Base-by-base conservation (phyloP, 805 yeast genomes). In the Yamadazyma takamatsuzukensis region DNA sequence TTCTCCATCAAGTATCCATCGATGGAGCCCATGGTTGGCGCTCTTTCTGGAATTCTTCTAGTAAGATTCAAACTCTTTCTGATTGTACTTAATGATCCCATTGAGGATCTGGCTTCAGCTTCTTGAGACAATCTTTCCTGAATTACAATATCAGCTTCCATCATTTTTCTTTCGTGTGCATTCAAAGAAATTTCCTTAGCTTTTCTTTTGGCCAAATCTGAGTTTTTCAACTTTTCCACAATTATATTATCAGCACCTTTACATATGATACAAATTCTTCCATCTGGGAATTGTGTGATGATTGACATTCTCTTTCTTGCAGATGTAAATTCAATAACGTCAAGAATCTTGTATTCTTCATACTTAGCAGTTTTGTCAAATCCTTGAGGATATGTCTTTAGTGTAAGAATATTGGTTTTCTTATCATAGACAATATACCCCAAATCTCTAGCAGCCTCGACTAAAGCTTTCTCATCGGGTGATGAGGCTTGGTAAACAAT, bases 231-330 rank as follows among this genome's bases (percentile, higher is more conserved):
- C 37, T 84, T 72, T 32, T 89, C 95, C 32, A 89, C 54, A 30
- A 93, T 85, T 8, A 90, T 73, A 48, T 86, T 86, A 55, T 93
- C 98, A 2, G 99, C 98, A 34, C 98, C 99, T 59, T 93, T 93
- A 59, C 96, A 87, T 26, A 93, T 64, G 42, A 93, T 51, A 28
- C 90, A 76, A 15, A 88, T 71, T 37, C 83, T 71, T 5, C 76
- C 76, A 52, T 84, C 83, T 0, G 97, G 96, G 45, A 84, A 76
- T 39, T 62, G 70, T 1, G 88, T 80, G 7, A 90, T 54, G n/a
- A 85, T 77, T 0, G 97, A 86, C 99, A 93, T 93, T 51, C 98
- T 73, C 59, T 93, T 93, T 49, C 99, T 76, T 3, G 79, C 65
- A 1, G 96, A 85, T 0, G 90, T 70, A 51, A 93, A 93, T 36